A percentile compares a stretch with the other conserved stretches of the same genome.
Evolutionary conservation across 768 basidiomycete genomes (phyloP).

Genomic region (Mycena haematopus): DNA sequence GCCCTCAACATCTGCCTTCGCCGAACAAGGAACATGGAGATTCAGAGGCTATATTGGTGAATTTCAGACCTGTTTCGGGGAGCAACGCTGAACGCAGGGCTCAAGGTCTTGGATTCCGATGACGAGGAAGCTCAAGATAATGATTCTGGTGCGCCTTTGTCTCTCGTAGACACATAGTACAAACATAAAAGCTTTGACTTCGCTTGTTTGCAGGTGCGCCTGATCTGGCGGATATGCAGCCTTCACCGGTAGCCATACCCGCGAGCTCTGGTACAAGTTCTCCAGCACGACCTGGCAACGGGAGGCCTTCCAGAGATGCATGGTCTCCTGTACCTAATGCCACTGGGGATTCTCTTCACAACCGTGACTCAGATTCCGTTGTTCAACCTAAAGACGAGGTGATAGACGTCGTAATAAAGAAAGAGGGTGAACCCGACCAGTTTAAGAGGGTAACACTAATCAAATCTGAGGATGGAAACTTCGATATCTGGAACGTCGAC

Average conservation of each 20-base stretch:
- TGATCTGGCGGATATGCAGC: not conserved
- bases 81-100: not conserved
- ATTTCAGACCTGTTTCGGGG: not conserved
- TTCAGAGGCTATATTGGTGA: not conserved
- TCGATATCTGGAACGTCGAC: constrained; percentile 27
- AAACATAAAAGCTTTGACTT: no score
- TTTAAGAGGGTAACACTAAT: constrained; percentile 16
- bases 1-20: not conserved
- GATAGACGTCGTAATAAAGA: constrained; percentile 20
- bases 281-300: not conserved
- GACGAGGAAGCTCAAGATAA: not conserved
- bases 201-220: no score
- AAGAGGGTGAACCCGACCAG: constrained; percentile 20
- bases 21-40: not conserved
- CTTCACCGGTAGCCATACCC: not conserved
- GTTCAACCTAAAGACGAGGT: constrained; percentile 8
- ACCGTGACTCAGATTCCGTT: not conserved
- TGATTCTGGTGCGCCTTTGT: not conserved
- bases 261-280: not conserved
- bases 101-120: constrained; percentile 11
- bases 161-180: no score
- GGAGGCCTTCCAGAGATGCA: not conserved
- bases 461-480: constrained; percentile 20
- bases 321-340: not conserved
- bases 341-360: not conserved